These are phyloP conservation scores for Ascoidea rubescens DNA, from an alignment of 805 yeast genomes.

Conservation along the genomic window DNA sequence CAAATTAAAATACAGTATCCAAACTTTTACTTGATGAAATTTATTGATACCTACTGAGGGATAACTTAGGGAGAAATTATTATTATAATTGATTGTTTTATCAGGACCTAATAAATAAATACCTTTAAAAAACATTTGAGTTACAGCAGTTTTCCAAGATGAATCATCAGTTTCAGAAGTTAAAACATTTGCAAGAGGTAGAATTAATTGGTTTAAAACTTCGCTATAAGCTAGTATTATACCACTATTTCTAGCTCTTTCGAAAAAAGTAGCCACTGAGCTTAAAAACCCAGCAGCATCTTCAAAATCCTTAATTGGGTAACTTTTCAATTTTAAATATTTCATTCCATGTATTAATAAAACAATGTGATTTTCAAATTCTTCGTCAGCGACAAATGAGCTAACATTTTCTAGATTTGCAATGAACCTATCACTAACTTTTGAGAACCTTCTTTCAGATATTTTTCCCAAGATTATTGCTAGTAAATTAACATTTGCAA, in stretches of 20 bases:
- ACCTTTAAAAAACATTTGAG: not conserved
- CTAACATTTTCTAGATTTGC: constrained; percentile 76
- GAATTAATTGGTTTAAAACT: constrained; percentile 56
- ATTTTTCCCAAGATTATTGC: constrained; percentile 83
- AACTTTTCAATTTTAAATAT: constrained; percentile 60
- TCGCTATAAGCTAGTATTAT: constrained; percentile 73
- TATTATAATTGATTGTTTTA: not conserved
- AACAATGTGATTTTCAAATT: constrained; percentile 49
- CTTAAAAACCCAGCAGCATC: constrained; percentile 86
- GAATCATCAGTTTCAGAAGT: constrained; percentile 97
- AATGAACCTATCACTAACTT: constrained; percentile 86
- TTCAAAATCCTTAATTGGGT: constrained; percentile 82
- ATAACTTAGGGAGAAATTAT: not conserved
- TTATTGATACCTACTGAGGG: constrained; percentile 2
- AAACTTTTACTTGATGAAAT: not conserved
- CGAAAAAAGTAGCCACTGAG: constrained; percentile 75
- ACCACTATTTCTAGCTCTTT: constrained; percentile 46
- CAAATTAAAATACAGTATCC: not conserved
- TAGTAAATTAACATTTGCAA: constrained; percentile 88
- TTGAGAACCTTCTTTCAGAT: constrained; percentile 71
- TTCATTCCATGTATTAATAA: constrained; percentile 86
- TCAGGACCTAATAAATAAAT: too few species aligned
- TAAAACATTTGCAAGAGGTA: constrained; percentile 72
- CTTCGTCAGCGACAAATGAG: constrained; percentile 20
- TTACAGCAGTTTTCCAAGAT: constrained; percentile 60